phyloP scores from a whole-genome alignment of 331 rosid species.

The Phaseolus coccineus region DNA sequence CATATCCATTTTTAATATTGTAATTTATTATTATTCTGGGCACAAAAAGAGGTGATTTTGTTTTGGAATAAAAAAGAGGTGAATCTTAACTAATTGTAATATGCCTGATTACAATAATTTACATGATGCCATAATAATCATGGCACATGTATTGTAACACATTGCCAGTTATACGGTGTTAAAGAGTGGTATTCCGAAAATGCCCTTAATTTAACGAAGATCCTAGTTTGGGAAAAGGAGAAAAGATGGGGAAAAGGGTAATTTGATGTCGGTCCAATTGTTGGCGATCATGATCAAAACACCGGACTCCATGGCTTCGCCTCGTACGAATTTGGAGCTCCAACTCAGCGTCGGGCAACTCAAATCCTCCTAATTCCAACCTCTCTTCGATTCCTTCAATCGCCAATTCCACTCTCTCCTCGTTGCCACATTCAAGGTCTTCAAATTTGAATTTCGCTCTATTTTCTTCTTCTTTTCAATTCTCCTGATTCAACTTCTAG shows the following conservation, averaged over 20 bases:
- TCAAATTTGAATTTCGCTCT: constrained; percentile 44
- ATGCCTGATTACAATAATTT: constrained; percentile 21
- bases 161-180: constrained; percentile 48
- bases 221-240: neutral
- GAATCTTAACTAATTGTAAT: neutral
- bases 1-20: too few species aligned
- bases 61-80: too few species aligned
- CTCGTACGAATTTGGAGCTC: constrained; percentile 71
- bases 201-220: constrained; percentile 18
- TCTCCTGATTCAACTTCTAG: constrained; percentile 46
- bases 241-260: constrained; percentile 58
- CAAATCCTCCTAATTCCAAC: constrained; percentile 45
- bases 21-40: too few species aligned
- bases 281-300: constrained; percentile 77
- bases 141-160: constrained; percentile 41
- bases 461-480: neutral
- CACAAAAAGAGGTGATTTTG: too few species aligned
- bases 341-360: constrained; percentile 48
- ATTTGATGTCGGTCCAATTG: constrained; percentile 50
- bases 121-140: constrained; percentile 24
- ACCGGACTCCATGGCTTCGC: constrained; percentile 73
- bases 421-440: constrained; percentile 58
- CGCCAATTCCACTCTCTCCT: constrained; percentile 38
- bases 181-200: constrained; percentile 13
- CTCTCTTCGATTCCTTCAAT: constrained; percentile 38